Evolutionary conservation across 306 rosid species (phyloP), one percentile per base, ranked within the genome.

Genomic region (Acacia melanoxylon): DNA sequence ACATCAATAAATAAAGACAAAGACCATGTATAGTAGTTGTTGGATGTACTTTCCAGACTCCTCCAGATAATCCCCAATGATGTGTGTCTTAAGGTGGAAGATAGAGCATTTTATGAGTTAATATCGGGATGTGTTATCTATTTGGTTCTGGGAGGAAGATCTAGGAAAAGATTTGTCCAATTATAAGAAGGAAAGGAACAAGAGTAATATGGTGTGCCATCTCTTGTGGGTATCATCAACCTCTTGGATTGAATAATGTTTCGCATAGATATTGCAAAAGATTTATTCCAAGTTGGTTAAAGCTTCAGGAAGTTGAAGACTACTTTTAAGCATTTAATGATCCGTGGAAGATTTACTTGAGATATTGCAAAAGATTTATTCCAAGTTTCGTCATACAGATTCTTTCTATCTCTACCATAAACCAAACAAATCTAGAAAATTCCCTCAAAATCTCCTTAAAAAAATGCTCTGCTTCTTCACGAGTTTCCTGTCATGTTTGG

Each of bases 241-340:
- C 69, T 73, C 69, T 42, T 45, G 76, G 87, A 81, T 78, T 51
- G 80, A 83, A 87, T 79, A 62, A 62, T 25, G 90, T 90, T 90
- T 89, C 90, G 80, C 89, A 84, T 84, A 89, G 93, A 92, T 90
- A 82, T 87, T 86, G 83, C 72, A 44, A 89, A 63, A 91, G 93
- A 91, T 93, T 86, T 51, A 16, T 51, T 89, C 78, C 67, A 61
- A 86, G 83, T 81, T 81, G 83, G 88, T 85, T 75, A 85, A 85
- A 79, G 76, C 71, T 80, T 67, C 6, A 74, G 42, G 78, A 33
- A 81, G 85, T 80, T 76, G 78, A 74, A 67, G 81, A 84, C 77
- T 80, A 84, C 77, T 80, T 85, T 82, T 69, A 52, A 78, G 87
- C 83, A 87, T 89, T 90, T 74, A 86, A 87, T 89, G 91, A 77